phyloP scores from a whole-genome alignment of 164 flowering plant genomes.

The Sextonia rubra region DNA sequence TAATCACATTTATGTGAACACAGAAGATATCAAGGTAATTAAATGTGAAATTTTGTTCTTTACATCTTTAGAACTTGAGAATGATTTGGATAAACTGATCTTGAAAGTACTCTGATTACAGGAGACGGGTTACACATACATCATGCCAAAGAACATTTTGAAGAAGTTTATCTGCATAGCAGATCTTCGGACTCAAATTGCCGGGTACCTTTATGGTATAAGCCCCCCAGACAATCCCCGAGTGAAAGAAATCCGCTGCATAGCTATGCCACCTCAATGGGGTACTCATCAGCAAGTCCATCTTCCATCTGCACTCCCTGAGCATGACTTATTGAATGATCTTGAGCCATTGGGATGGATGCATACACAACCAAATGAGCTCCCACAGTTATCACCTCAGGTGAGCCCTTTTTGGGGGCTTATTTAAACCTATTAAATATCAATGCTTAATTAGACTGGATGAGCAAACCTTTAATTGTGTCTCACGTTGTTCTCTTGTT shows the following conservation, averaged over 20 bases:
- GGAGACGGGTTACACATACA: slow-evolving; percentile 98
- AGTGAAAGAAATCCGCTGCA: slow-evolving; percentile 96
- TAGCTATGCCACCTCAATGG: slow-evolving; percentile 97
- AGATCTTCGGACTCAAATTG: slow-evolving; percentile 89
- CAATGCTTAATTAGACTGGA: no score
- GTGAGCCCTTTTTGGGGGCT: slow-evolving; percentile 23
- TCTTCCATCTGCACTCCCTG: slow-evolving; percentile 90
- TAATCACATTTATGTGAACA: slow-evolving; percentile 95
- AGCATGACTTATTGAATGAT: slow-evolving; percentile 92
- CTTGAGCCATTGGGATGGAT: slow-evolving; percentile 99
- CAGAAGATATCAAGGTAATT: slow-evolving; percentile 95
- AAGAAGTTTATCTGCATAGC: slow-evolving; percentile 99
- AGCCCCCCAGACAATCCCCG: slow-evolving; percentile 99
- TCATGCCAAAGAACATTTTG: slow-evolving; percentile 97
- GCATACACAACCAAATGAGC: slow-evolving; percentile 99
- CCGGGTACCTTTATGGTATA: slow-evolving; percentile 92
- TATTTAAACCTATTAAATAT: no score
- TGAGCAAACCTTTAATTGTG: neutral
- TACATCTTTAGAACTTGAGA: neutral
- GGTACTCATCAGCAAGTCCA: slow-evolving; percentile 98
- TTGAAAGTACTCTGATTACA: slow-evolving; percentile 23
- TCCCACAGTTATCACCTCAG: slow-evolving; percentile 99
- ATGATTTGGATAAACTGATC: slow-evolving; percentile 10
- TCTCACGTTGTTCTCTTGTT: neutral
- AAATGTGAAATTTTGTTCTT: neutral